Conservation (phyloP, 208 protist genomes). For the Borovskyia barvae region DNA sequence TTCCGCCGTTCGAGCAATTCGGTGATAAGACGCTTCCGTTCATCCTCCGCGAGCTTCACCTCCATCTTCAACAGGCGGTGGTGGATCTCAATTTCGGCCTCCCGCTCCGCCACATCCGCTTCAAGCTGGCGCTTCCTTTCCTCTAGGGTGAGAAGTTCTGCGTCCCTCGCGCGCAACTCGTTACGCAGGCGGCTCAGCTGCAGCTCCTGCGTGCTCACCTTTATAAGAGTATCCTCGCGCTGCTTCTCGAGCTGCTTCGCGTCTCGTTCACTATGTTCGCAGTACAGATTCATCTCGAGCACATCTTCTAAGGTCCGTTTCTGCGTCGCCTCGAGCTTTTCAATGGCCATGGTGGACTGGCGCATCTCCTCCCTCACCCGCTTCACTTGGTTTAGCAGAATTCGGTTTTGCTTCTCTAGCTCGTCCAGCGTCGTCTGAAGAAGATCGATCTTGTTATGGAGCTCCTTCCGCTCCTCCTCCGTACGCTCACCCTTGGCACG, state of each 20-base stretch:
- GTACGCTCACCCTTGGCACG: constrained; percentile 88
- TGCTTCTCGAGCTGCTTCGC: constrained; percentile 40
- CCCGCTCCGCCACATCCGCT: constrained; percentile 59
- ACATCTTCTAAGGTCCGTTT: constrained; percentile 50
- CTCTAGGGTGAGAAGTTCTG: constrained; percentile 70
- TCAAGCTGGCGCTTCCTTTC: constrained; percentile 76
- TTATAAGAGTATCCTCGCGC: constrained; percentile 80
- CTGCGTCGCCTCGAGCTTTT: constrained; percentile 51
- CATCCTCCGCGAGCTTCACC: constrained; percentile 81
- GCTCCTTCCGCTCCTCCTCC: constrained; percentile 86
- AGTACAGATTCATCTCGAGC: constrained; percentile 82
- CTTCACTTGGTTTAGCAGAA: constrained; percentile 89
- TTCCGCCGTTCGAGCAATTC: constrained; percentile 77
- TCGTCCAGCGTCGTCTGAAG: constrained; percentile 85
- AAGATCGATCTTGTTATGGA: constrained; percentile 85
- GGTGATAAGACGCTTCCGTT: constrained; percentile 53
- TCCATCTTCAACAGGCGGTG: constrained; percentile 79
- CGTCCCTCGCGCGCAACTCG: constrained; percentile 40
- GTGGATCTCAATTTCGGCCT: constrained; percentile 84
- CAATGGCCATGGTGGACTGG: constrained; percentile 53
- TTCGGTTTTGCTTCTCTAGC: constrained; percentile 66
- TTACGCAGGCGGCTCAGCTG: constrained; percentile 78
- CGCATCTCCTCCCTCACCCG: constrained; percentile 85
- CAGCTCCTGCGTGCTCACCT: constrained; percentile 83
- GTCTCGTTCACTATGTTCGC: constrained; percentile 69